phyloP scores from a whole-genome alignment of 306 rosid genomes.

The Malus fusca region DNA sequence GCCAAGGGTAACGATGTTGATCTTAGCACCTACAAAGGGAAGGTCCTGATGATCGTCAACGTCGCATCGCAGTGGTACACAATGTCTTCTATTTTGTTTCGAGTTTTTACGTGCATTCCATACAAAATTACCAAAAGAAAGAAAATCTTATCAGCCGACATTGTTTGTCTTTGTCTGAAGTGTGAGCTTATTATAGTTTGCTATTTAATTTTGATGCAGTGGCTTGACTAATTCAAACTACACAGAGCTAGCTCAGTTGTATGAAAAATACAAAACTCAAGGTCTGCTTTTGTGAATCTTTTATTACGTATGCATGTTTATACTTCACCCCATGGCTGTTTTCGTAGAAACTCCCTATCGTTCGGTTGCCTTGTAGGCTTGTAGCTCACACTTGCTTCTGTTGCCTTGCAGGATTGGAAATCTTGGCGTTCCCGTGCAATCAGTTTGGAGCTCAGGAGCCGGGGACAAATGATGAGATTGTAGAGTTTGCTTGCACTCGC shows the following conservation, averaged over 20 bases:
- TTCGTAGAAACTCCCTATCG: not conserved
- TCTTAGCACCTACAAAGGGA: constrained; percentile 81
- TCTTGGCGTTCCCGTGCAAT: constrained; percentile 94
- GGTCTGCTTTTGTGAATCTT: constrained; percentile 35
- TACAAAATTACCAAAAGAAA: not conserved
- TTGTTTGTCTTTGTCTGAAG: not conserved
- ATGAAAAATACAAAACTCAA: constrained; percentile 73
- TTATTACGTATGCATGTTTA: not conserved
- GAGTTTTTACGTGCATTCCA: not conserved
- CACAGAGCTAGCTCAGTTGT: constrained; percentile 83
- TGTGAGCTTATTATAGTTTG: not conserved
- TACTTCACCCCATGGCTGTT: not conserved
- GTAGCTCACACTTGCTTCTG: not conserved
- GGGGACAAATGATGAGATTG: constrained; percentile 72
- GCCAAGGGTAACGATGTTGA: constrained; percentile 81
- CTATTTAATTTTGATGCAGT: constrained; percentile 44
- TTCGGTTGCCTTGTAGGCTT: not conserved
- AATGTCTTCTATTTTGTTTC: not conserved
- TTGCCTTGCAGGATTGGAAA: constrained; percentile 58
- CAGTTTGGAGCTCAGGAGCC: constrained; percentile 99
- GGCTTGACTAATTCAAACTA: constrained; percentile 96
- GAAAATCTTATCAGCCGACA: not conserved
- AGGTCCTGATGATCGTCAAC: constrained; percentile 79
- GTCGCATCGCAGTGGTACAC: constrained; percentile 94
- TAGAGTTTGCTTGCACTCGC: constrained; percentile 85